Evolutionary conservation across 768 basidiomycete genomes (phyloP).

Genomic region (Tylopilus vinaceipallidus): DNA sequence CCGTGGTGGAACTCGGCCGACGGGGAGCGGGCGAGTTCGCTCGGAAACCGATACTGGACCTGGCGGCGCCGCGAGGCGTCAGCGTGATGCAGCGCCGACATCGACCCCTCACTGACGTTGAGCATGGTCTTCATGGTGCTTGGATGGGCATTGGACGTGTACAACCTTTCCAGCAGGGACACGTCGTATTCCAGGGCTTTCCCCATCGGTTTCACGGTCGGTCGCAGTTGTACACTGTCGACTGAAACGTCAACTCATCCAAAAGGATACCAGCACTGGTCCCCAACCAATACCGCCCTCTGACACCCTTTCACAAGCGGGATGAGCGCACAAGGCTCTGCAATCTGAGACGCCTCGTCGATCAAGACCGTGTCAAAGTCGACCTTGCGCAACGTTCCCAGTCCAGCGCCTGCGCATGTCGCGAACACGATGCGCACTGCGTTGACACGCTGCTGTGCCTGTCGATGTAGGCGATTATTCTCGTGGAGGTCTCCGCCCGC

Average conservation of each 20-base stretch:
- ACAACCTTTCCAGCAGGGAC: slow-evolving; percentile 61
- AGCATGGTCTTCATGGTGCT: slow-evolving; percentile 59
- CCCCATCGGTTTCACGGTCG: slow-evolving; percentile 59
- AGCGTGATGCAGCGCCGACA: too few species aligned
- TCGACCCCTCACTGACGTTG: slow-evolving; percentile 35
- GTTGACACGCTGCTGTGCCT: slow-evolving; percentile 57
- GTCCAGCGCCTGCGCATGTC: slow-evolving; percentile 63
- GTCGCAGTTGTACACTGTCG: slow-evolving; percentile 62
- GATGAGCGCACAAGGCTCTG: slow-evolving; percentile 63
- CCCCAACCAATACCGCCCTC: slow-evolving; percentile 61
- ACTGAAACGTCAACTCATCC: background rate
- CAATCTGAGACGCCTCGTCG: slow-evolving; percentile 71
- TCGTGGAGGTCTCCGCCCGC: slow-evolving; percentile 60
- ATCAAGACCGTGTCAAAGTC: slow-evolving; percentile 63
- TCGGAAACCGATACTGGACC: slow-evolving; percentile 66
- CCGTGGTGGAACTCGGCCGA: slow-evolving; percentile 63
- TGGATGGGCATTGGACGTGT: slow-evolving; percentile 33
- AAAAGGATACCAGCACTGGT: slow-evolving; percentile 45
- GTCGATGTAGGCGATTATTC: slow-evolving; percentile 52
- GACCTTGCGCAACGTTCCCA: slow-evolving; percentile 53
- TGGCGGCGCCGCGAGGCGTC: too few species aligned
- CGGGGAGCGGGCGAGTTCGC: slow-evolving; percentile 57
- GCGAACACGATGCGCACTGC: slow-evolving; percentile 59
- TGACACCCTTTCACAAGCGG: slow-evolving; percentile 63
- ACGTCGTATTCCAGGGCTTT: slow-evolving; percentile 56